Base-by-base conservation (phyloP, 495 filamentous ascomycete species). In the Talaromyces proteolyticus region DNA sequence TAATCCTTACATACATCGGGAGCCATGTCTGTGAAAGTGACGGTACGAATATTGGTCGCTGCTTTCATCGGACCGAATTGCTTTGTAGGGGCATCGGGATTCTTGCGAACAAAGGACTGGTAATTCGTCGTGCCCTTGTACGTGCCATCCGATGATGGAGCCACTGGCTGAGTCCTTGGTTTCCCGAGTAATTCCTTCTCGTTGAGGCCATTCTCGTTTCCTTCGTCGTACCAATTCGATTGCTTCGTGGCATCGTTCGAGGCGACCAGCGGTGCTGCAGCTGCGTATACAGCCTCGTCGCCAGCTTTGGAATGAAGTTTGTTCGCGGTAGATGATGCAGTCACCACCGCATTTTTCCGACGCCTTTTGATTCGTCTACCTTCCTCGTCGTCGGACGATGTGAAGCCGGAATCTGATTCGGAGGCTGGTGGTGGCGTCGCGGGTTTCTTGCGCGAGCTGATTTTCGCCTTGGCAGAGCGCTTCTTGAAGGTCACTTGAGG, bases 1-100 rank as follows among this genome's bases (percentile, higher is more conserved):
- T 89, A 95, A 64, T 97, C 93, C 65, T 96, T 97, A 64, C 93
- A 97, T 12, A 95, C 88, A 58, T 96, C 92, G 0, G 94, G 92
- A 22, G 89, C 85, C 65, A 88, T 96, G 58, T 97, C 93, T 29
- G 82, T 95, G 14, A 90, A 79, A 0, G 91, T 97, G 47, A 94
- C 85, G 2, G 87, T 96, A 23, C 93, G 83, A 37, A 97, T 84
- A 57, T 97, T 96, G 0, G 88, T 89, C 3, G 91, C 77, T 16
- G 91, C 87, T 59, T 94, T 95, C 36, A 94, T 75, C 0, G 93
- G 94, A 2, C 94, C 93, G 12, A 95, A 84, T 38, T 77, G 70
- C 41, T 83, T 78, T 6, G 63, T 68, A 0, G 86, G 84, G 17
- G 88, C 88, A 61, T 93, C 75, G n/a, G 90, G 83, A 54, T 91